Conservation (phyloP, 352 stramenopile genomes). For the Pythium grandisporangium region DNA sequence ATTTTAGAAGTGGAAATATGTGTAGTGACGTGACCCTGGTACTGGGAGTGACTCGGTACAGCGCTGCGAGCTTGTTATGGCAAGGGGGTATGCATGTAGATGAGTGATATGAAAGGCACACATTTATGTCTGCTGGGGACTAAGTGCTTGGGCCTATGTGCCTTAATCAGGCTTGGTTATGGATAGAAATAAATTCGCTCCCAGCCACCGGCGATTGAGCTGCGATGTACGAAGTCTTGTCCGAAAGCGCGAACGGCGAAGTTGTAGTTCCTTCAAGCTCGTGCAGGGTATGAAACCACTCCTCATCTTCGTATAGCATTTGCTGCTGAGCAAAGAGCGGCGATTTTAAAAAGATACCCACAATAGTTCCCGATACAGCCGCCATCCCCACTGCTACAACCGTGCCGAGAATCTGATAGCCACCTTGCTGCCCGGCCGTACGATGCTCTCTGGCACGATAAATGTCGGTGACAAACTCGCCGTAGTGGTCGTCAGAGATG, state of each 20-base stretch:
- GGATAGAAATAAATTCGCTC: too few relatives aligned
- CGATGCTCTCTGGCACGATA: slow-evolving; percentile 37
- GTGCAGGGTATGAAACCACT: slow-evolving; percentile 56
- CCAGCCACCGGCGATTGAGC: too few relatives aligned
- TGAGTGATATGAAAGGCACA: too few relatives aligned
- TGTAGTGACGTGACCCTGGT: too few relatives aligned
- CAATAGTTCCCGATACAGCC: slow-evolving; percentile 16
- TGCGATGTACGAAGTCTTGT: slow-evolving; percentile 13
- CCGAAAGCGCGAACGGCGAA: neutral
- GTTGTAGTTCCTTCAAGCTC: neutral
- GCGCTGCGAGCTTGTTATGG: too few relatives aligned
- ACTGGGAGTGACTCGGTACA: too few relatives aligned
- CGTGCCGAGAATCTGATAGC: slow-evolving; percentile 53
- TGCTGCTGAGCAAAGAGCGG: slow-evolving; percentile 45
- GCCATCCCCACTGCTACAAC: slow-evolving; percentile 32
- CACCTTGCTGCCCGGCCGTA: slow-evolving; percentile 26
- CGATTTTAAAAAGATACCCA: slow-evolving; percentile 32
- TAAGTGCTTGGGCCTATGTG: too few relatives aligned
- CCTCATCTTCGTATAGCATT: slow-evolving; percentile 51
- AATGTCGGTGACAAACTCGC: slow-evolving; percentile 26
- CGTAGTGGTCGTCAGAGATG: slow-evolving; percentile 42
- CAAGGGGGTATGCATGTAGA: too few relatives aligned
- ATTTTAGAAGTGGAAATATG: too few relatives aligned
- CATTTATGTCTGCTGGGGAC: too few relatives aligned
- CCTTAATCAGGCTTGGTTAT: too few relatives aligned